Base-by-base conservation (phyloP, 306 rosid species). In the Corylus americana region DNA sequence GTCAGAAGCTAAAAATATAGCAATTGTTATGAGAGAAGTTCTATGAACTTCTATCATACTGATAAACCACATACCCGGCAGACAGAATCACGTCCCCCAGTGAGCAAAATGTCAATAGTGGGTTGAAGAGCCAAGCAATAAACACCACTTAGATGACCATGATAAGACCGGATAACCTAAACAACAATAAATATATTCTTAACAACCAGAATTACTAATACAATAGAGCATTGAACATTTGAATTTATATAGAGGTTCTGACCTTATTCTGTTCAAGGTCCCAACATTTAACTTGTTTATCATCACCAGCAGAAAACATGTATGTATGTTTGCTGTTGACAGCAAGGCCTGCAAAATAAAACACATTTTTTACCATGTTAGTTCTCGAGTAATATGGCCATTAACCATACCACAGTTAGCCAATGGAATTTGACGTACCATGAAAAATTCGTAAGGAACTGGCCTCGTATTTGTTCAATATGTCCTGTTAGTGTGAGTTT, bases 191-290 rank as follows among this genome's bases (percentile, higher is more conserved):
- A 45, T 61, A 22, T 16, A 55, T 70, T 73, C 16, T 73, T 79
- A 61, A 22, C 25, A 22, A 79, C 53, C 45, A 57, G 53, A 39
- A 72, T 73, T 74, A 55, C 45, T 48, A 11, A 68, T 45, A 66
- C 12, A 83, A 31, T 49, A 58, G 55, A 66, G 31, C 75, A 87
- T 72, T 22, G 17, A 62, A 25, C 73, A 54, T 70, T 73, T 31
- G 54, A 61, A 63, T 18, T 62, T 62, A 11, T 75, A 67, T 45
- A 71, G 25, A 51, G 35, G 45, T 71, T 68, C 77, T 71, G 74
- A 95, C 99, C 93, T 95, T 95, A 79, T 95, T 95, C 90, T 95
- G 99, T 72, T 95, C 99, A 78, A 95, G 98, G 85, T 95, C 99
- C 99, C 99, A 95, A 84, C 99, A 95, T 91, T 95, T 95, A 53